Percentiles rank a stretch among this genome's conserved stretches.
Evolutionary conservation across 2,329 filamentous ascomycete genomes (phyloP).

Genomic region (Graphilbum fragrans): DNA sequence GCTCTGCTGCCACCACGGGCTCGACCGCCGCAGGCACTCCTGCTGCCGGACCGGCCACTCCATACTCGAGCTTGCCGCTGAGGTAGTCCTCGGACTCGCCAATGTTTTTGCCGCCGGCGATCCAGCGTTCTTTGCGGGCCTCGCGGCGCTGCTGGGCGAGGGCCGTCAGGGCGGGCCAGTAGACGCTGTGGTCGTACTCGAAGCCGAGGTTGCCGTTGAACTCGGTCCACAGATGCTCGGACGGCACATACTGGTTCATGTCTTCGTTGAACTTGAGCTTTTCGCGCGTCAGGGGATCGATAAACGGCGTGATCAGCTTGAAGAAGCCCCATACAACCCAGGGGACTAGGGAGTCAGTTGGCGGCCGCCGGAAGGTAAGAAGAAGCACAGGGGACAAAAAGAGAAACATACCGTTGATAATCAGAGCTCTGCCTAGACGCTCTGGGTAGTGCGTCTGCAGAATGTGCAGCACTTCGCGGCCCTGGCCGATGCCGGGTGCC

Average conservation of each 20-base stretch:
- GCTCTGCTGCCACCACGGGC: slow-evolving; percentile 8
- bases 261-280: slow-evolving; percentile 98
- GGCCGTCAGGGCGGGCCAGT: slow-evolving; percentile 78
- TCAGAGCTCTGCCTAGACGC: slow-evolving; percentile 73
- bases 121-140: slow-evolving; percentile 59
- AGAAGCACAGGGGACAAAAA: neutral
- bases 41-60: slow-evolving; percentile 3
- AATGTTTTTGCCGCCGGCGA: slow-evolving; percentile 63
- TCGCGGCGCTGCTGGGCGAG: slow-evolving; percentile 55
- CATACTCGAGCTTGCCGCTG: slow-evolving; percentile 41
- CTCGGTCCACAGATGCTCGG: slow-evolving; percentile 69
- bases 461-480: slow-evolving; percentile 76
- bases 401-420: slow-evolving; percentile 62
- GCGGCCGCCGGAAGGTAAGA: slow-evolving; percentile 3
- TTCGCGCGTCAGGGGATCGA: slow-evolving; percentile 83
- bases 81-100: slow-evolving; percentile 84
- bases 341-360: slow-evolving; percentile 46
- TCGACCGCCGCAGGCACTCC: slow-evolving; percentile 1
- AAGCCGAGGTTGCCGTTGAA: slow-evolving; percentile 72
- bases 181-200: slow-evolving; percentile 75
- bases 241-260: slow-evolving; percentile 68
- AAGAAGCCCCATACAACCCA: slow-evolving; percentile 92
- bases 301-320: slow-evolving; percentile 90
- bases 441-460: slow-evolving; percentile 95
- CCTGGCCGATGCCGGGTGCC: slow-evolving; percentile 60